Conservation (phyloP, 768 basidiomycete genomes). For the Clitopilus hobsonii region DNA sequence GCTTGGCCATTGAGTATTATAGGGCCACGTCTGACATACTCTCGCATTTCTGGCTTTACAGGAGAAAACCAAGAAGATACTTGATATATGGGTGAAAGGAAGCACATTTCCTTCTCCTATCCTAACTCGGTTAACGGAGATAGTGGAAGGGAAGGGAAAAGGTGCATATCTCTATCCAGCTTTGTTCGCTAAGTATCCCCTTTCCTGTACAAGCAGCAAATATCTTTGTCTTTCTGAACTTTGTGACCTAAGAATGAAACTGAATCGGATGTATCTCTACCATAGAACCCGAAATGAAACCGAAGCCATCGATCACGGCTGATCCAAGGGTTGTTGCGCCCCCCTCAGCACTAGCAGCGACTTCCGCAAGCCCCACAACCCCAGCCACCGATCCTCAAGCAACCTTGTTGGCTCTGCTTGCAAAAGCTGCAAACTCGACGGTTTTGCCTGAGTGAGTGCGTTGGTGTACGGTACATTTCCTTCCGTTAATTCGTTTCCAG, state of each 20-base stretch:
- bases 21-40: conserved; percentile 36
- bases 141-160: conserved; percentile 71
- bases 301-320: conserved; percentile 19
- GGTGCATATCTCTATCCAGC: conserved; percentile 76
- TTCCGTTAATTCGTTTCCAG: conserved; percentile 23
- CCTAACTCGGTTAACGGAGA: conserved; percentile 66
- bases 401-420: conserved; percentile 63
- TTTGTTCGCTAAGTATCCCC: conserved; percentile 82
- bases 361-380: conserved; percentile 17
- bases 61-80: conserved; percentile 97
- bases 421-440: conserved; percentile 54
- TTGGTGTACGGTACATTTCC: conserved; percentile 2
- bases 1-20: conserved; percentile 23
- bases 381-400: conserved; percentile 50
- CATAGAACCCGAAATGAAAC: conserved; percentile 53
- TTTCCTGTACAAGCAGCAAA: conserved; percentile 63
- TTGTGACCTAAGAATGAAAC: conserved; percentile 57
- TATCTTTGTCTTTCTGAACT: conserved; percentile 37
- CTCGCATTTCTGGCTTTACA: conserved; percentile 38
- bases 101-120: conserved; percentile 81
- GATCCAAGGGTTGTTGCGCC: conserved; percentile 33
- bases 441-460: conserved; percentile 34
- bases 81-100: conserved; percentile 95
- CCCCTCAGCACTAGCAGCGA: conserved; percentile 22
- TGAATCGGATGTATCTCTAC: conserved; percentile 60